These are phyloP conservation scores for Gnetum montanum DNA, from an alignment of 75 land plant species.

Conservation along the genomic window DNA sequence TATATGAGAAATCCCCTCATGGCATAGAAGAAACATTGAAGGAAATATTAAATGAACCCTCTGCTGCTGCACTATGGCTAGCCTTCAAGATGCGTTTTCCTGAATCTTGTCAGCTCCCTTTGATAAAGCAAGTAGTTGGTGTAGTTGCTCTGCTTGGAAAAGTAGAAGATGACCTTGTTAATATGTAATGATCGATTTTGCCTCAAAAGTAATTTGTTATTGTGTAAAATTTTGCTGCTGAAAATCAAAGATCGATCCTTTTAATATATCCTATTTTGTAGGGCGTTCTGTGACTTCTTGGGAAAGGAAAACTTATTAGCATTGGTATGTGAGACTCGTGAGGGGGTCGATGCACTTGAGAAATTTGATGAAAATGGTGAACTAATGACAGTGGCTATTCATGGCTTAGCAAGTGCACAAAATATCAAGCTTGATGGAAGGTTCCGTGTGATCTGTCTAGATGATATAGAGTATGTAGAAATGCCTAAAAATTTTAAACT, in stretches of 20 bases:
- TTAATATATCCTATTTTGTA: no score
- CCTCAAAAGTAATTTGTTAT: no score
- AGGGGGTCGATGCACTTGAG: constrained; percentile 57
- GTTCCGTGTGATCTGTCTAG: constrained; percentile 55
- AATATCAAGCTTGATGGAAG: constrained; percentile 43
- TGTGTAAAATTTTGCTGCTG: no score
- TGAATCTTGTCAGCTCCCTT: constrained; percentile 8
- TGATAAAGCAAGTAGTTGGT: constrained; percentile 59
- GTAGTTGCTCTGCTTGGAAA: constrained; percentile 65
- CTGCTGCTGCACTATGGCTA: constrained; percentile 37
- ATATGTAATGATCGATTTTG: no score
- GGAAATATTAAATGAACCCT: constrained; percentile 34
- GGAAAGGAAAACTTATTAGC: constrained; percentile 72
- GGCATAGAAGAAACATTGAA: constrained; percentile 13
- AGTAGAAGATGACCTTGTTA: constrained; percentile 56
- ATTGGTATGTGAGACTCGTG: constrained; percentile 75
- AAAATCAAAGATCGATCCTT: no score
- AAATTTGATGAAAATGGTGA: constrained; percentile 20
- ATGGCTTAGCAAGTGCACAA: constrained; percentile 47
- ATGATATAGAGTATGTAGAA: constrained; percentile 35
- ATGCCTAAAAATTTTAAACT: no score
- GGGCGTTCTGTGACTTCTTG: constrained; percentile 69
- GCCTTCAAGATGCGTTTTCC: constrained; percentile 11
- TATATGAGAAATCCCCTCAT: not conserved
- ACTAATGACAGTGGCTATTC: constrained; percentile 35